Evolutionary conservation across 2,329 filamentous ascomycete species (phyloP).

Genomic region (Calonectria hongkongensis): DNA sequence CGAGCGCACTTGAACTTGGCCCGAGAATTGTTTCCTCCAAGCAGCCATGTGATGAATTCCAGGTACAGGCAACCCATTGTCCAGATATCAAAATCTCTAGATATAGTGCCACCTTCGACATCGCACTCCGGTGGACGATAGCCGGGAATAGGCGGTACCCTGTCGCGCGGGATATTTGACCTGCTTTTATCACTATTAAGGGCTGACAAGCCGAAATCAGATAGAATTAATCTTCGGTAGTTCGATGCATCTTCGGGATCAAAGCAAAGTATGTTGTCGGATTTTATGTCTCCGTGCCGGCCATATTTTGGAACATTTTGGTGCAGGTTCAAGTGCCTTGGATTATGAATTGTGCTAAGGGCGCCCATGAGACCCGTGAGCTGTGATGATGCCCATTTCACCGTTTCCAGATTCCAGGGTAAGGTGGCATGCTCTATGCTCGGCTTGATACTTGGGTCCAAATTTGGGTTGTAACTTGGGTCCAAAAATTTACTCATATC

Average conservation of each 20-base stretch:
- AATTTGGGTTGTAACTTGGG: too few species aligned
- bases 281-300: not conserved
- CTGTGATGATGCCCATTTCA: not conserved
- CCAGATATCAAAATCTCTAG: not conserved
- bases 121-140: slow-evolving; percentile 9
- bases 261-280: not conserved
- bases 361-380: not conserved
- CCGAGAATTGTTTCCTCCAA: not conserved
- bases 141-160: not conserved
- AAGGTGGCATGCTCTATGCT: too few species aligned
- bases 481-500: too few species aligned
- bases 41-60: not conserved
- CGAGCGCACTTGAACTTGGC: not conserved
- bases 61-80: not conserved
- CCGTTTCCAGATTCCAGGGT: not conserved
- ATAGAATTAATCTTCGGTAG: not conserved
- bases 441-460: too few species aligned
- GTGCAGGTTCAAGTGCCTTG: not conserved
- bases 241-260: not conserved
- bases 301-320: not conserved
- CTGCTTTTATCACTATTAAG: not conserved
- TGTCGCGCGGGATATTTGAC: not conserved
- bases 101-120: not conserved
- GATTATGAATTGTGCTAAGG: not conserved
- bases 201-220: not conserved